Percentiles rank a stretch among this genome's conserved stretches.
phyloP scores from a whole-genome alignment of 129 eudicot genomes.

The Solidago caesia region DNA sequence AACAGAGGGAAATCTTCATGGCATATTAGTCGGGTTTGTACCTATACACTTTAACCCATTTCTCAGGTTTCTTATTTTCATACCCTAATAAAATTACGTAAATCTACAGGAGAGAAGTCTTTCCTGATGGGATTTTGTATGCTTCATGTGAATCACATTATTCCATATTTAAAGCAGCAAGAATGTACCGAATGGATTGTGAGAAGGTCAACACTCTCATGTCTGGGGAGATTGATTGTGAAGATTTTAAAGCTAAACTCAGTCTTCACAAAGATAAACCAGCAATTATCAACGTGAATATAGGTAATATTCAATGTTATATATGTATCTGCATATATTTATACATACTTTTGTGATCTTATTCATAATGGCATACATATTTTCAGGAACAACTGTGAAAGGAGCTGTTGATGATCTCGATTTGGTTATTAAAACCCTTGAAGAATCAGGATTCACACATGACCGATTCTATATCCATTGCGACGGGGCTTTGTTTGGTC shows the following conservation, averaged over 20 bases:
- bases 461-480: constrained; percentile 93
- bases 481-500: constrained; percentile 97
- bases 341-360: constrained; percentile 8
- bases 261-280: constrained; percentile 76
- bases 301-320: constrained; percentile 46
- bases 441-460: constrained; percentile 82
- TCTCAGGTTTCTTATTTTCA: neutral
- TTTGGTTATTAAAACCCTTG: constrained; percentile 87
- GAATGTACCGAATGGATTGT: constrained; percentile 97
- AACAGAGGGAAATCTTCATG: constrained; percentile 98
- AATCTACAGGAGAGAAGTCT: constrained; percentile 85
- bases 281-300: constrained; percentile 87
- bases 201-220: constrained; percentile 70
- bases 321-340: neutral
- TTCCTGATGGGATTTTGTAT: constrained; percentile 90
- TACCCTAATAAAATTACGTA: neutral
- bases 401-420: constrained; percentile 99
- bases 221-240: constrained; percentile 90
- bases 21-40: constrained; percentile 89
- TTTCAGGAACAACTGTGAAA: constrained; percentile 95
- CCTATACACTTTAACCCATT: neutral
- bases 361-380: neutral
- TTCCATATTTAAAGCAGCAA: constrained; percentile 96
- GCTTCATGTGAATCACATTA: constrained; percentile 90
- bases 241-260: constrained; percentile 76